Evolutionary conservation across 164 flowering plant species (phyloP).

Genomic region (Vitis rotundifolia): DNA sequence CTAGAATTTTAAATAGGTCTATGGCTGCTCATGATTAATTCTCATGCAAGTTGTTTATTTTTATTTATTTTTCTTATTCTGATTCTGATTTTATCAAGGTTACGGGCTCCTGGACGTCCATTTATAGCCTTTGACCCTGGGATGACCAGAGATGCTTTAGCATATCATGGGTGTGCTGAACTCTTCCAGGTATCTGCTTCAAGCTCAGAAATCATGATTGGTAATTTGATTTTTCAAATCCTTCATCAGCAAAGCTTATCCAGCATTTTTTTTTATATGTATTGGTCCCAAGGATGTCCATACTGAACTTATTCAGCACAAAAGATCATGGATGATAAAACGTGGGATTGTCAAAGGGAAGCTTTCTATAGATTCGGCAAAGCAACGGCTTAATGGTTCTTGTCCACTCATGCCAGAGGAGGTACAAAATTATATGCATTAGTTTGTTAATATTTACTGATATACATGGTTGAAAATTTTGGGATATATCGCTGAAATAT

Average conservation of each 20-base stretch:
- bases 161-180: slow-evolving; percentile 94
- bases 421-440: slow-evolving; percentile 36
- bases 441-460: no score
- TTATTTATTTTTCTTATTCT: slow-evolving; percentile 3
- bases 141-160: slow-evolving; percentile 89
- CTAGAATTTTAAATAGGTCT: slow-evolving; percentile 68
- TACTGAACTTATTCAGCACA: slow-evolving; percentile 90
- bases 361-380: slow-evolving; percentile 65
- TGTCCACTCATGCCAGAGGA: slow-evolving; percentile 98
- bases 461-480: no score
- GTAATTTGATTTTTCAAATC: not conserved
- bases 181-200: slow-evolving; percentile 75
- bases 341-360: slow-evolving; percentile 78
- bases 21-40: not conserved
- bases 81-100: slow-evolving; percentile 32
- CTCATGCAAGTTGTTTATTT: not conserved
- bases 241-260: slow-evolving; percentile 11
- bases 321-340: slow-evolving; percentile 84
- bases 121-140: slow-evolving; percentile 90
- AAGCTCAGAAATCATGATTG: slow-evolving; percentile 1
- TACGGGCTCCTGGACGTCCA: slow-evolving; percentile 69
- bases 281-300: slow-evolving; percentile 73
- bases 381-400: slow-evolving; percentile 66
- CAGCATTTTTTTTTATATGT: slow-evolving; percentile 13
- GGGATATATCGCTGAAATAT: no score